These are phyloP conservation scores for Leonotis leonurus DNA, from an alignment of 257 asterid species.

Conservation along the genomic window DNA sequence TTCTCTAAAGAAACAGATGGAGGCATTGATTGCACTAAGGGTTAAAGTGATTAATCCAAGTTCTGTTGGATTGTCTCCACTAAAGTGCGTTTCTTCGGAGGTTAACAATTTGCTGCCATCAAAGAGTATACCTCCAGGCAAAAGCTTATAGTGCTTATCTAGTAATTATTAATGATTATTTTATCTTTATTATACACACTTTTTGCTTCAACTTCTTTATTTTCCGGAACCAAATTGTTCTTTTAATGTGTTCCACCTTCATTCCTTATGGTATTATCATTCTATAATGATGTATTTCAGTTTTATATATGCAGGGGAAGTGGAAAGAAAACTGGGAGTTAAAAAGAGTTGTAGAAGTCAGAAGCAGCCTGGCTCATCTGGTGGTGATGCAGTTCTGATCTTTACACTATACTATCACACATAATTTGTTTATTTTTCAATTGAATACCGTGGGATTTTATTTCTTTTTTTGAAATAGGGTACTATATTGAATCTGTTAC, in stretches of 20 bases:
- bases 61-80: constrained; percentile 23
- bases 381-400: constrained; percentile 30
- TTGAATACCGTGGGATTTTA: constrained; percentile 14
- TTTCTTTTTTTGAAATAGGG: constrained; percentile 16
- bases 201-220: neutral
- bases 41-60: constrained; percentile 45
- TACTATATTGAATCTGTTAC: constrained; percentile 10
- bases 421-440: neutral
- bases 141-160: neutral
- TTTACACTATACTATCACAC: constrained; percentile 12
- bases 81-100: constrained; percentile 19
- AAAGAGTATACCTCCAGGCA: constrained; percentile 25
- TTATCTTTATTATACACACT: neutral
- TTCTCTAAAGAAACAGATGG: constrained; percentile 57
- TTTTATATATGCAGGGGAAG: constrained; percentile 22
- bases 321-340: neutral
- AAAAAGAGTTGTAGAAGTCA: constrained; percentile 18
- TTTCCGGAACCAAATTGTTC: neutral
- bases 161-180: neutral
- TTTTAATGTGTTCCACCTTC: too few species aligned
- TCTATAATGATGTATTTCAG: neutral
- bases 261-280: neutral
- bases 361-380: constrained; percentile 21
- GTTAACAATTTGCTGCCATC: constrained; percentile 22
- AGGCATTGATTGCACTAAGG: constrained; percentile 58